Percentiles rank a stretch among this genome's conserved stretches.
These are phyloP conservation scores for Carex kokanica DNA, from an alignment of 176 grass and related monocot genomes.

Conservation along the genomic window DNA sequence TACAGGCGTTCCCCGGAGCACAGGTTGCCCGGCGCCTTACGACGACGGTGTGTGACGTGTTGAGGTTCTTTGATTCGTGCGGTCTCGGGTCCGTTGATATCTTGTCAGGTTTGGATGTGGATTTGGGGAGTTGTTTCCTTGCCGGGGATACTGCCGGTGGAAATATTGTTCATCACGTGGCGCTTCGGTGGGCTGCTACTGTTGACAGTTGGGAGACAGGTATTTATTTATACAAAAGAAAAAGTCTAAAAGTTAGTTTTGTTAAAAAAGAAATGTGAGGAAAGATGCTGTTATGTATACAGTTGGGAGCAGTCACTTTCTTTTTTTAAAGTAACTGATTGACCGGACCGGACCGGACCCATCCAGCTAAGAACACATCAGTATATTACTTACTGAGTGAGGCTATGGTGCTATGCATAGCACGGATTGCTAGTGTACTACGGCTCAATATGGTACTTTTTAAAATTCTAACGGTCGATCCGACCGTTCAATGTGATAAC, in stretches of 20 bases:
- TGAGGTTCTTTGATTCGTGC: slow-evolving; percentile 28
- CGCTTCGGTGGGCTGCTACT: slow-evolving; percentile 29
- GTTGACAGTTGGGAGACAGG: slow-evolving; percentile 9
- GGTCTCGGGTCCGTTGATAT: not conserved
- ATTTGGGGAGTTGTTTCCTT: slow-evolving; percentile 58
- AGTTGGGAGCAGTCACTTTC: not conserved
- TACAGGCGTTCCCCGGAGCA: slow-evolving; percentile 66
- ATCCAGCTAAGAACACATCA: not conserved
- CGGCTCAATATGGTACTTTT: too few species aligned
- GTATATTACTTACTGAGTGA: too few species aligned
- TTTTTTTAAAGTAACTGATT: not conserved
- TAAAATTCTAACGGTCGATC: too few species aligned
- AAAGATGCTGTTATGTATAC: not conserved
- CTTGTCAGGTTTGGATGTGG: slow-evolving; percentile 7
- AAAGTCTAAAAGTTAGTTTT: not conserved
- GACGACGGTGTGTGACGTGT: slow-evolving; percentile 49
- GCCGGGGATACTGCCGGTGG: slow-evolving; percentile 68
- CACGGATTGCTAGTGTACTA: too few species aligned
- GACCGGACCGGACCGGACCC: not conserved
- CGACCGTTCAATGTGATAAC: too few species aligned
- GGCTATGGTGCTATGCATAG: too few species aligned
- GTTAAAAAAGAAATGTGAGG: not conserved
- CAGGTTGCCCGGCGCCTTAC: slow-evolving; percentile 46
- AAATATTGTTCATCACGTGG: slow-evolving; percentile 61
- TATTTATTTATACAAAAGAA: not conserved